Percentiles rank a stretch among this genome's conserved stretches.
Evolutionary conservation across 768 basidiomycete genomes (phyloP).

Genomic region (Macrolepiota albuminosa): DNA sequence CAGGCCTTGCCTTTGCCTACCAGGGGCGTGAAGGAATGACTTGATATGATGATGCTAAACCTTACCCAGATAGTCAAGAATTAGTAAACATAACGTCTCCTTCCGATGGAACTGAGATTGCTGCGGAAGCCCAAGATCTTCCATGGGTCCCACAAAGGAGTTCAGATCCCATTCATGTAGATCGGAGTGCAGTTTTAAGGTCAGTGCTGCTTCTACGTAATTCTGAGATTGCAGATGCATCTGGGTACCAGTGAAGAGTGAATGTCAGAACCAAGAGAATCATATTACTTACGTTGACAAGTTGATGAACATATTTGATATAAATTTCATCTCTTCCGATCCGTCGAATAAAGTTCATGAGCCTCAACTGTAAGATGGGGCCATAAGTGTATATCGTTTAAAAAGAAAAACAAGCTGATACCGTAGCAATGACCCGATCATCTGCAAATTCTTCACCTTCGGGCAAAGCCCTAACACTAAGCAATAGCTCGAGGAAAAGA

Average conservation of each 20-base stretch:
- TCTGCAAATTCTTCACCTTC: constrained; percentile 93
- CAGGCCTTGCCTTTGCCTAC: constrained; percentile 95
- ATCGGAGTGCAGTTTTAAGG: constrained; percentile 91
- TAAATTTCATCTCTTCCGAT: constrained; percentile 93
- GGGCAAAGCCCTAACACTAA: constrained; percentile 84
- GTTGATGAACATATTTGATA: constrained; percentile 93
- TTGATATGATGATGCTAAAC: constrained; percentile 1
- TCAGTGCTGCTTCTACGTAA: constrained; percentile 89
- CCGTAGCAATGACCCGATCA: constrained; percentile 90
- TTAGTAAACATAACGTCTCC: constrained; percentile 86
- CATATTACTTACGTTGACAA: constrained; percentile 66
- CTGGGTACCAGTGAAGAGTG: constrained; percentile 33
- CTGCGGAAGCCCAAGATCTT: constrained; percentile 83
- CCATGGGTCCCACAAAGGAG: constrained; percentile 80
- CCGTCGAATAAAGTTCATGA: constrained; percentile 92
- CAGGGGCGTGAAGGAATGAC: neutral
- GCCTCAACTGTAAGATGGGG: constrained; percentile 49
- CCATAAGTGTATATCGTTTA: constrained; percentile 3
- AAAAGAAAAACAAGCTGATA: constrained; percentile 24
- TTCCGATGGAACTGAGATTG: constrained; percentile 94
- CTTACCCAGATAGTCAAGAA: constrained; percentile 88
- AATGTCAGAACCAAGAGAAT: constrained; percentile 1
- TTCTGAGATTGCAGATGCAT: constrained; percentile 88
- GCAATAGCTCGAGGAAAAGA: constrained; percentile 84
- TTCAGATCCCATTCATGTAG: constrained; percentile 87